Conservation (phyloP, 1,139 yeast species). For the Zygosaccharomyces pseudobailii region DNA sequence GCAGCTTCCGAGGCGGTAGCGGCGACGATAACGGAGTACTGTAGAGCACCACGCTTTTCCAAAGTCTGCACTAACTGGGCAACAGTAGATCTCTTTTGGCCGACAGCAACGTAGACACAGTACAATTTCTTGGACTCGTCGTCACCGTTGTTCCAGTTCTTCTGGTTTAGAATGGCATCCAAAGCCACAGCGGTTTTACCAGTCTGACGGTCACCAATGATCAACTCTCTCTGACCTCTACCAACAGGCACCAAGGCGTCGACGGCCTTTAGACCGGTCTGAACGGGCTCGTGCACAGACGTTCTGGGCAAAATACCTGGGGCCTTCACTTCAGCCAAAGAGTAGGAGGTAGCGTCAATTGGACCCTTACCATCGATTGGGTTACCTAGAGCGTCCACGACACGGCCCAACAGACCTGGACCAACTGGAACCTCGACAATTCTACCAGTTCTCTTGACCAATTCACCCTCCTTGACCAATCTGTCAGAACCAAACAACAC, state of each 20-base stretch:
- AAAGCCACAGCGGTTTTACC: slow-evolving; percentile 99
- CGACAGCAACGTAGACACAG: slow-evolving; percentile 99
- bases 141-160: slow-evolving; percentile 93
- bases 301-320: slow-evolving; percentile 99
- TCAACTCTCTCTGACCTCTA: slow-evolving; percentile 99
- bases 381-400: slow-evolving; percentile 98
- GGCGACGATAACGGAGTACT: slow-evolving; percentile 96
- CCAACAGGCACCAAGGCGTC: slow-evolving; percentile 99
- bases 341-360: slow-evolving; percentile 73
- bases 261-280: slow-evolving; percentile 98
- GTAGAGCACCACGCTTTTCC: slow-evolving; percentile 96
- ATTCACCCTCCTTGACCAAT: slow-evolving; percentile 98
- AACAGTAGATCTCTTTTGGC: slow-evolving; percentile 99
- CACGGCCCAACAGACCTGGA: slow-evolving; percentile 98
- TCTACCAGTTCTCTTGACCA: slow-evolving; percentile 99
- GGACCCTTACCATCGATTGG: slow-evolving; percentile 99
- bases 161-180: slow-evolving; percentile 97
- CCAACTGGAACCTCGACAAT: slow-evolving; percentile 99
- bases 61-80: slow-evolving; percentile 99
- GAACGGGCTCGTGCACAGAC: slow-evolving; percentile 98
- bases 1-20: slow-evolving; percentile 99
- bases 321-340: slow-evolving; percentile 98
- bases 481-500: slow-evolving; percentile 99
- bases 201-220: slow-evolving; percentile 99
- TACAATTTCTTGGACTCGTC: slow-evolving; percentile 97